Percentiles rank a stretch among this genome's conserved stretches.
phyloP scores from a whole-genome alignment of 2,329 filamentous ascomycete species.

The Pseudogymnoascus sp. region DNA sequence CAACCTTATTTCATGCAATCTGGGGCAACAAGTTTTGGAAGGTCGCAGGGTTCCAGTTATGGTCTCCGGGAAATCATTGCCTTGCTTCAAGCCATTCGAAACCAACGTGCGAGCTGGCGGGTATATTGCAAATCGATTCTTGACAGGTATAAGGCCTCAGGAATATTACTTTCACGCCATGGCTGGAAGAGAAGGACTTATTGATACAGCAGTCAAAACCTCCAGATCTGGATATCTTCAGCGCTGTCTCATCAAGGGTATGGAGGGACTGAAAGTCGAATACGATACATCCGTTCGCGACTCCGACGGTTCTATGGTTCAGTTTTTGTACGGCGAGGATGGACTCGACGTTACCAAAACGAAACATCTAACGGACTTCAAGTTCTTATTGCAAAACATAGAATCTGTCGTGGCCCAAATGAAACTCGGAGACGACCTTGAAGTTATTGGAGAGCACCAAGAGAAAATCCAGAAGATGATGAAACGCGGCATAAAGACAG shows the following conservation, averaged over 20 bases:
- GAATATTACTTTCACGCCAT: conserved; percentile 99
- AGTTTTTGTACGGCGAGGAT: conserved; percentile 96
- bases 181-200: conserved; percentile 95
- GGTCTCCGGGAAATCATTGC: conserved; percentile 94
- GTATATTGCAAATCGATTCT: conserved; percentile 91
- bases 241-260: conserved; percentile 94
- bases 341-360: conserved; percentile 91
- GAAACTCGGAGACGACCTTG: conserved; percentile 52
- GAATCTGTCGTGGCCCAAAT: conserved; percentile 72
- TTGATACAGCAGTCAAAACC: conserved; percentile 98
- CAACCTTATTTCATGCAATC: conserved; percentile 93
- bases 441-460: conserved; percentile 60
- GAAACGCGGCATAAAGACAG: conserved; percentile 73
- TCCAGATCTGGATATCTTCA: conserved; percentile 95
- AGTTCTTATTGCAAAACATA: conserved; percentile 82
- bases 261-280: conserved; percentile 87
- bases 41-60: conserved; percentile 90
- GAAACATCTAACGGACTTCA: conserved; percentile 83
- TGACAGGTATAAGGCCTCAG: conserved; percentile 93
- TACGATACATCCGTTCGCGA: conserved; percentile 95
- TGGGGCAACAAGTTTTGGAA: conserved; percentile 94
- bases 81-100: conserved; percentile 89
- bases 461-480: conserved; percentile 58
- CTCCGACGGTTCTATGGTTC: conserved; percentile 84
- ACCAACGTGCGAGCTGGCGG: conserved; percentile 83